phyloP scores from a whole-genome alignment of 805 yeast genomes.

The Jamesozyma gamospora region DNA sequence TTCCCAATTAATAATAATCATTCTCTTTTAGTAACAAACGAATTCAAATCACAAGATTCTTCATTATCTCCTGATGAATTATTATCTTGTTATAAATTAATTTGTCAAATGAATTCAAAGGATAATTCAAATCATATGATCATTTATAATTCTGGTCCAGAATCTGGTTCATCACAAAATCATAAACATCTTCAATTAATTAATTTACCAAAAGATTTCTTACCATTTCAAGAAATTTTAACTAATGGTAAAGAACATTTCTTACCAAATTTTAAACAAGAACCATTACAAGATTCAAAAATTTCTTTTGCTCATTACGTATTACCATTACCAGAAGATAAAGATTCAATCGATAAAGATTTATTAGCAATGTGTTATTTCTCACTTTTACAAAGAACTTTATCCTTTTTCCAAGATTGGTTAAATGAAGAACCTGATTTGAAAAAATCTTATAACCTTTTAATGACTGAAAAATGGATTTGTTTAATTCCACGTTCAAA shows the following conservation, averaged over 20 bases:
- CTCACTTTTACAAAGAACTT: constrained; percentile 57
- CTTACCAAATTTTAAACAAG: constrained; percentile 44
- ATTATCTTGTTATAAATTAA: constrained; percentile 43
- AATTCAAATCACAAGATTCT: constrained; percentile 59
- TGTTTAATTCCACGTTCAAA: constrained; percentile 72
- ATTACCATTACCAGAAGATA: constrained; percentile 46
- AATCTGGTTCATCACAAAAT: constrained; percentile 86
- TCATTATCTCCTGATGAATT: constrained; percentile 66
- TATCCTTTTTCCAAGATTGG: constrained; percentile 56
- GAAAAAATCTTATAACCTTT: constrained; percentile 63
- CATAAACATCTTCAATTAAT: constrained; percentile 90
- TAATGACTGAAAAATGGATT: constrained; percentile 76
- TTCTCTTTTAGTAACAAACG: constrained; percentile 66
- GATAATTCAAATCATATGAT: constrained; percentile 48
- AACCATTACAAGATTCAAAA: constrained; percentile 52
- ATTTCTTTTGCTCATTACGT: constrained; percentile 77
- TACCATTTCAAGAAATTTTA: constrained; percentile 47
- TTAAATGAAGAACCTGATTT: constrained; percentile 18
- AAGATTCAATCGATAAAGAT: constrained; percentile 42
- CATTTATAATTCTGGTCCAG: constrained; percentile 83
- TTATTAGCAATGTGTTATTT: constrained; percentile 59
- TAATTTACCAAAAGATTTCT: constrained; percentile 51
- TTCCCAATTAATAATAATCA: constrained; percentile 78
- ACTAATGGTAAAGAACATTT: constrained; percentile 37
- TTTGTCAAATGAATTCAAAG: constrained; percentile 36